phyloP scores from a whole-genome alignment of 306 rosid genomes.

The Begonia fuchsioides region DNA sequence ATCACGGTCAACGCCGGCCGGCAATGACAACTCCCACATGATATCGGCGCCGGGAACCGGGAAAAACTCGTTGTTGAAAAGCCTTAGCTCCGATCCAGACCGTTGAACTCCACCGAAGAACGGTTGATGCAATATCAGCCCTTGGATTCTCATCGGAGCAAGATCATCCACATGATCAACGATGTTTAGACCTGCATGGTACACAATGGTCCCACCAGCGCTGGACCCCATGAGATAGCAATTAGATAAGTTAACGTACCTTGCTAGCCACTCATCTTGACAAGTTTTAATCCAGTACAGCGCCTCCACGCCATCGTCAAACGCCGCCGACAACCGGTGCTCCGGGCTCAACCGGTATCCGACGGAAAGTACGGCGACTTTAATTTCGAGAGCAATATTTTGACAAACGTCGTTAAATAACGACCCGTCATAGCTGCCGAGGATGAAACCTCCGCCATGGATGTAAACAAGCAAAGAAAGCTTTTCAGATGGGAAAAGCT shows the following conservation, averaged over 20 bases:
- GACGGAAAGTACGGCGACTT: conserved; percentile 15
- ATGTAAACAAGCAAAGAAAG: conserved; percentile 25
- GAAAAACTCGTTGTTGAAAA: conserved; percentile 31
- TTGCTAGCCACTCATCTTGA: conserved; percentile 17
- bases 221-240: conserved; percentile 30
- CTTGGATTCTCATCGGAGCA: conserved; percentile 31
- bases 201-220: conserved; percentile 30
- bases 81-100: conserved; percentile 32
- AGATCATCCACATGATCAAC: background rate
- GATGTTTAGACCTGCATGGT: conserved; percentile 8
- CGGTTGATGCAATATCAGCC: conserved; percentile 58
- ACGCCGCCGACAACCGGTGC: conserved; percentile 32
- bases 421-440: conserved; percentile 4
- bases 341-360: conserved; percentile 35
- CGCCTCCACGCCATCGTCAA: conserved; percentile 26
- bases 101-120: conserved; percentile 50
- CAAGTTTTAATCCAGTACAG: conserved; percentile 19
- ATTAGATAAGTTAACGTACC: conserved; percentile 13
- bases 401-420: conserved; percentile 15
- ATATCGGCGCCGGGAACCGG: conserved; percentile 59
- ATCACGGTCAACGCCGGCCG: conserved; percentile 28
- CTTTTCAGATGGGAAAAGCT: background rate
- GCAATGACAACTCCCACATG: conserved; percentile 43
- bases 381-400: background rate
- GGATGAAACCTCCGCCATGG: conserved; percentile 26